phyloP scores from a whole-genome alignment of 1,139 yeast genomes.

The Zygotorulaspora mrakii region DNA sequence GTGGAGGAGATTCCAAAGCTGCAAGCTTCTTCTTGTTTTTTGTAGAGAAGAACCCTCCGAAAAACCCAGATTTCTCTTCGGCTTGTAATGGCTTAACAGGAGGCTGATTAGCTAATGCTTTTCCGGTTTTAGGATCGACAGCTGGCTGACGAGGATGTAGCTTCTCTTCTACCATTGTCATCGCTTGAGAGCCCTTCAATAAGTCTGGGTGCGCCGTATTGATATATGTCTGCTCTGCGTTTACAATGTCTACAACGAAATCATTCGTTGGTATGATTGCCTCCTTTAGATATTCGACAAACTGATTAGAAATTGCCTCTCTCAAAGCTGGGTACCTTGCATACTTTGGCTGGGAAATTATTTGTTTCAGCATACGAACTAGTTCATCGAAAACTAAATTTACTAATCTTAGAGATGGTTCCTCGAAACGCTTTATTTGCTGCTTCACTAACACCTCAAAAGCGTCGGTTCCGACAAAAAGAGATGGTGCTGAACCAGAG shows the following conservation, averaged over 20 bases:
- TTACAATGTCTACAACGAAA: conserved; percentile 78
- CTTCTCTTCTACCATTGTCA: conserved; percentile 90
- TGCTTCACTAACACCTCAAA: conserved; percentile 95
- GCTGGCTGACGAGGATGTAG: conserved; percentile 81
- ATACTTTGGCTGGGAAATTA: conserved; percentile 75
- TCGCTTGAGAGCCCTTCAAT: conserved; percentile 90
- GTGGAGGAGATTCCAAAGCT: conserved; percentile 96
- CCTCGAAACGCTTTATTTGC: conserved; percentile 92
- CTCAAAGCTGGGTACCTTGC: conserved; percentile 86
- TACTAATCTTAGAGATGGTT: conserved; percentile 86
- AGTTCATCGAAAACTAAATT: conserved; percentile 90
- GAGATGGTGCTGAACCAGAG: conserved; percentile 95
- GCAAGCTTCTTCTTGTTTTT: conserved; percentile 93
- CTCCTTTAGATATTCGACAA: conserved; percentile 75
- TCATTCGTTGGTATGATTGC: conserved; percentile 80
- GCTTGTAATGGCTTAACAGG: conserved; percentile 30
- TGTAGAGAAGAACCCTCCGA: conserved; percentile 90
- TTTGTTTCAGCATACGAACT: conserved; percentile 83
- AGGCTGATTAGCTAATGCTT: conserved; percentile 51
- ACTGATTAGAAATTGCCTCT: conserved; percentile 77
- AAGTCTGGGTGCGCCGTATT: conserved; percentile 98
- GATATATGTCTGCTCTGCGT: conserved; percentile 86
- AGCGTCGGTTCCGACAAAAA: conserved; percentile 96
- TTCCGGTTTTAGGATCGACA: conserved; percentile 91
- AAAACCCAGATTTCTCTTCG: conserved; percentile 63